Base-by-base conservation (phyloP, 225 moss, liverwort and hornwort species). In the Sphagnum tenellum region DNA sequence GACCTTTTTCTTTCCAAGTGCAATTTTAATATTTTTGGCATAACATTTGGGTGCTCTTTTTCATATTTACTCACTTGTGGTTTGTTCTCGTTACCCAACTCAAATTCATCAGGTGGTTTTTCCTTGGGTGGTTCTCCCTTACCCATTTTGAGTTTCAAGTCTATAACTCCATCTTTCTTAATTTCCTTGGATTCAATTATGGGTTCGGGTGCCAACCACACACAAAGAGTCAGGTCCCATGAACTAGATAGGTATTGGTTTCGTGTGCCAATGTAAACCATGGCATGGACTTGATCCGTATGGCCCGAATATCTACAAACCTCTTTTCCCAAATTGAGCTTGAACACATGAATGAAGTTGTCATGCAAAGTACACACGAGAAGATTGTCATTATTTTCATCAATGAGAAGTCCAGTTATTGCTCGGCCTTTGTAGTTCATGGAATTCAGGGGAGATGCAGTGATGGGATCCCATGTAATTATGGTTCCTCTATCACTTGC, bases 231-330 rank as follows among this genome's bases (percentile, higher is more conserved):
- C 49, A 72, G 75, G 64, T 90, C 90, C 85, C 87, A 90, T 7
- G 90, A 90, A 46, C 81, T 87, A 7, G 88, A 90, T 12, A 90
- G 71, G 57, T 85, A 90, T 54, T 88, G 90, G 12, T 85, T 80
- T 65, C 85, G 68, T 59, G 79, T 82, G 44, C 79, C 81, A 2
- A 90, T 66, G 50, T 87, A 81, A 9, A 76, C 73, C 46, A 90
- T 88, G 3, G 90, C 85, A 53, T 83, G 90, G 52, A 90, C 71
- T 63, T 90, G 90, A 57, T 88, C 87, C 0, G 70, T 77, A 48
- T 90, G 87, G 7, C 90, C 90, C n/a, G 81, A 81, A 65, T 81
- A 90, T 5, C 61, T 61, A 47, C 82, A 85, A 5, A 88, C 45
- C 62, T 88, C 77, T 8, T 88, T 69, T 3, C 70, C 77, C 1